Conservation (phyloP, 345 rosid species). For the Linum lewisii region DNA sequence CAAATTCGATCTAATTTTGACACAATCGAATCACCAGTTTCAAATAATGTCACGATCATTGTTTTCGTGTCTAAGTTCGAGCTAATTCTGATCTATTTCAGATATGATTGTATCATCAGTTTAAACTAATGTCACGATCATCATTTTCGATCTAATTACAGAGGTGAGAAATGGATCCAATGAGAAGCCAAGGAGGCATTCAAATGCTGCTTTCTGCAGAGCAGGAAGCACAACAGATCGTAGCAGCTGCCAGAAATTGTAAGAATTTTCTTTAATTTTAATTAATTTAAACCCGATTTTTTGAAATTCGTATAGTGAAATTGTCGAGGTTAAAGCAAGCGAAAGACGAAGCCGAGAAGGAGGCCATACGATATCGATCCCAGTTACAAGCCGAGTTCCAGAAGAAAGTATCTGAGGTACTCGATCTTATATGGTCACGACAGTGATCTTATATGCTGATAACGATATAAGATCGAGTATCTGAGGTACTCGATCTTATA, state of each 20-base stretch:
- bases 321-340: slow-evolving; percentile 1
- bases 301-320: neutral
- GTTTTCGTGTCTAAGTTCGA: too few relatives aligned
- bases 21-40: too few relatives aligned
- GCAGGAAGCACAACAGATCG: slow-evolving; percentile 6
- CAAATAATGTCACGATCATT: too few relatives aligned
- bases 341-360: slow-evolving; percentile 3
- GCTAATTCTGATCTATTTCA: too few relatives aligned
- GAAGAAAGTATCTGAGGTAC: neutral
- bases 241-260: neutral
- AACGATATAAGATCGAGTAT: neutral
- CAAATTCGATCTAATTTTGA: too few relatives aligned
- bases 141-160: too few relatives aligned
- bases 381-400: slow-evolving; percentile 1
- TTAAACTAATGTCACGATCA: too few relatives aligned
- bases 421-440: too few relatives aligned
- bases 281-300: too few relatives aligned
- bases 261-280: neutral
- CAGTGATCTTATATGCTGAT: too few relatives aligned
- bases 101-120: too few relatives aligned
- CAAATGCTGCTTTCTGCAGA: slow-evolving; percentile 3
- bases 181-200: slow-evolving; percentile 4
- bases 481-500: neutral
- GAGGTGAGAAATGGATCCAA: neutral
- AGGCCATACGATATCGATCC: neutral